These are phyloP conservation scores for Vachellia collinsii DNA, from an alignment of 306 rosid genomes.

Conservation along the genomic window DNA sequence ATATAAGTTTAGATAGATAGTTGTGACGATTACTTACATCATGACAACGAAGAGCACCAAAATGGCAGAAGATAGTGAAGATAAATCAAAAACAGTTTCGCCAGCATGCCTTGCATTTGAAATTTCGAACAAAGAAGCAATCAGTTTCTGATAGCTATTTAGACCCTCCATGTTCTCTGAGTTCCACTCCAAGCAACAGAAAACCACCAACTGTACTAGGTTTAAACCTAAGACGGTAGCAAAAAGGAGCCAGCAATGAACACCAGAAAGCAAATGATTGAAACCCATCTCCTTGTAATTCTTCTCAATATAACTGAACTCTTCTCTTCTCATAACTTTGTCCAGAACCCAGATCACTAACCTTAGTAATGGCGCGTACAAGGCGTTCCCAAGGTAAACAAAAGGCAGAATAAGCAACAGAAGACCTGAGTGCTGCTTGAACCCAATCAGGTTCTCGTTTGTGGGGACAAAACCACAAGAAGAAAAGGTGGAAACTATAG, in stretches of 20 bases:
- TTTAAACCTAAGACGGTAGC: conserved; percentile 52
- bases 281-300: conserved; percentile 49
- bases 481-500: conserved; percentile 63
- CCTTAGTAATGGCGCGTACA: conserved; percentile 60
- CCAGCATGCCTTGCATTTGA: conserved; percentile 67
- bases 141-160: conserved; percentile 52
- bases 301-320: conserved; percentile 47
- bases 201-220: conserved; percentile 48
- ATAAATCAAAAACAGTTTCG: conserved; percentile 69
- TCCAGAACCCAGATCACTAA: conserved; percentile 45
- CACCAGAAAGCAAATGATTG: conserved; percentile 49
- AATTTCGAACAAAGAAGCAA: conserved; percentile 57
- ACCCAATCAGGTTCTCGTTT: conserved; percentile 76
- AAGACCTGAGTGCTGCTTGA: conserved; percentile 77
- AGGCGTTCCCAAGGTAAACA: conserved; percentile 59
- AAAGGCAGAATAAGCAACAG: conserved; percentile 50
- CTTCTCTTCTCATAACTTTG: conserved; percentile 47
- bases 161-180: conserved; percentile 59
- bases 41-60: conserved; percentile 55
- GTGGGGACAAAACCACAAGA: conserved; percentile 78
- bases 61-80: conserved; percentile 62
- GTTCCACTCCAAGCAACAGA: conserved; percentile 70
- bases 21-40: neutral
- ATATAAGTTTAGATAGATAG: neutral
- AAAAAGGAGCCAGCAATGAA: conserved; percentile 44